Evolutionary conservation across 306 rosid genomes (phyloP).

Genomic region (Cotoneaster glaucophyllus): DNA sequence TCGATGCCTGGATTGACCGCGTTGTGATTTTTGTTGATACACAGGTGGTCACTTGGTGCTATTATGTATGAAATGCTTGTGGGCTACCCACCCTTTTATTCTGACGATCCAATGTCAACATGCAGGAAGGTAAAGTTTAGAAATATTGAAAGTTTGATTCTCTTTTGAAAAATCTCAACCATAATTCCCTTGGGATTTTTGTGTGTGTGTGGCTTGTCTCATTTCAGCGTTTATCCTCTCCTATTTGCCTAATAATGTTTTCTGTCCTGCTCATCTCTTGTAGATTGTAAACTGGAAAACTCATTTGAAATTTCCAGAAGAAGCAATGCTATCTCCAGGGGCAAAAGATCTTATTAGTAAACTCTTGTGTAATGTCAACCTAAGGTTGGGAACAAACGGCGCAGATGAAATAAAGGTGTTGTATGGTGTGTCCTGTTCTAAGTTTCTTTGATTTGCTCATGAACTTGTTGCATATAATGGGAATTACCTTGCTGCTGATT

Average conservation of each 20-base stretch:
- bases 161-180: neutral
- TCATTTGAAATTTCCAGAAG: slow-evolving; percentile 95
- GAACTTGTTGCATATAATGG: slow-evolving; percentile 18
- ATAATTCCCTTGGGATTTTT: neutral
- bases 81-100: slow-evolving; percentile 96
- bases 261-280: neutral
- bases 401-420: slow-evolving; percentile 94
- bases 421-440: slow-evolving; percentile 58
- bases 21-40: slow-evolving; percentile 17
- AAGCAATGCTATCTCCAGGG: slow-evolving; percentile 69
- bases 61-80: slow-evolving; percentile 98
- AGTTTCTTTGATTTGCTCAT: slow-evolving; percentile 34
- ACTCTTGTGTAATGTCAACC: slow-evolving; percentile 80
- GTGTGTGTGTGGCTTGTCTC: neutral
- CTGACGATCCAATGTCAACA: slow-evolving; percentile 97
- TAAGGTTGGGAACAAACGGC: slow-evolving; percentile 84
- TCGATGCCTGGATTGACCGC: neutral
- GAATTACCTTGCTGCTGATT: slow-evolving; percentile 39
- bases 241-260: neutral
- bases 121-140: slow-evolving; percentile 75
- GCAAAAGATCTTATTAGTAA: slow-evolving; percentile 80
- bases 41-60: slow-evolving; percentile 99
- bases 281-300: slow-evolving; percentile 98
- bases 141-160: slow-evolving; percentile 2
- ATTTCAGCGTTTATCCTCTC: neutral